Percentiles rank a stretch among this genome's conserved stretches.
These are phyloP conservation scores for Aspergillus costaricaensis DNA, from an alignment of 2,329 filamentous ascomycete genomes.

Conservation along the genomic window DNA sequence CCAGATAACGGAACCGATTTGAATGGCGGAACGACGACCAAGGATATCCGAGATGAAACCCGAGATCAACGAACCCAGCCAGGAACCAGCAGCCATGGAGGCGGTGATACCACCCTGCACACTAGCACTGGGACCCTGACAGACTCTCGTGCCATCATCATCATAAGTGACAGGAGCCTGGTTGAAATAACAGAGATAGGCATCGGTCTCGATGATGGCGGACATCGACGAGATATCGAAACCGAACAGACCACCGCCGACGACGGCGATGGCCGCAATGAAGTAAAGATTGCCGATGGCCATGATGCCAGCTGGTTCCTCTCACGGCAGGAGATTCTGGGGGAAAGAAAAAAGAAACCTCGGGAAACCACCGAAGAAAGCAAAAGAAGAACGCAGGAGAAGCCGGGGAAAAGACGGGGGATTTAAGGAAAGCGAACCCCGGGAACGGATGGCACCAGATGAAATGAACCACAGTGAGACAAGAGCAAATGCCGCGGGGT, in stretches of 20 bases:
- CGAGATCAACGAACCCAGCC: constrained; percentile 61
- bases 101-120: constrained; percentile 71
- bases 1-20: constrained; percentile 56
- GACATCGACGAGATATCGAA: constrained; percentile 79
- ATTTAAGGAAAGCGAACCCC: constrained; percentile 3
- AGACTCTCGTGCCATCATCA: constrained; percentile 28
- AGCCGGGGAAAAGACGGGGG: constrained; percentile 10
- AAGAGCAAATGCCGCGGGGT: not conserved
- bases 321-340: not conserved
- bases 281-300: constrained; percentile 59
- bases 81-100: constrained; percentile 72
- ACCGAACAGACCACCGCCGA: constrained; percentile 71
- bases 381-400: not conserved
- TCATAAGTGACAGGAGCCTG: constrained; percentile 47
- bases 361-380: constrained; percentile 2
- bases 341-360: not conserved
- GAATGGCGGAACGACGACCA: constrained; percentile 57
- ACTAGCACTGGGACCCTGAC: constrained; percentile 50
- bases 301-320: constrained; percentile 28
- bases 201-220: constrained; percentile 64
- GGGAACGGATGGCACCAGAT: not conserved
- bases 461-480: not conserved
- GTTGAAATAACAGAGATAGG: constrained; percentile 72
- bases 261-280: constrained; percentile 60
- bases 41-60: constrained; percentile 58